phyloP scores from a whole-genome alignment of 2,329 filamentous ascomycete genomes.

The Shiraia sp. region DNA sequence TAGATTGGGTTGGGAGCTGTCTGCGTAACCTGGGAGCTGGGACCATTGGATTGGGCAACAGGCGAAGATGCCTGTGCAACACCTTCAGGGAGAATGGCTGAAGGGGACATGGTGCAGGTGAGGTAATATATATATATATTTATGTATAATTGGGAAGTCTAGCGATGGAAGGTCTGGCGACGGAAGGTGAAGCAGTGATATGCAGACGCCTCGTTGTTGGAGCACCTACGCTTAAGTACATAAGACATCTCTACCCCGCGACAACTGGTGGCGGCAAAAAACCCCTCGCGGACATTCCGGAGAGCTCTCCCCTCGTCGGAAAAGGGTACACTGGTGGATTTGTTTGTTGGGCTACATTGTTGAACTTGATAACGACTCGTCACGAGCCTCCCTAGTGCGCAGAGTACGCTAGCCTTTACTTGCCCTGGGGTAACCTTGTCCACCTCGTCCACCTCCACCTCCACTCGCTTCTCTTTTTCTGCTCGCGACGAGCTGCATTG shows the following conservation, averaged over 20 bases:
- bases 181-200: constrained; percentile 17
- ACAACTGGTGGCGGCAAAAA: constrained; percentile 12
- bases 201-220: constrained; percentile 8
- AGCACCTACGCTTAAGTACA: constrained; percentile 26
- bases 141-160: too few species aligned
- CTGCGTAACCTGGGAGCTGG: constrained; percentile 21
- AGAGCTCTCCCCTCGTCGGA: neutral
- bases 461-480: constrained; percentile 15
- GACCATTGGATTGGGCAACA: constrained; percentile 14
- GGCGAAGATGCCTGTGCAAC: constrained; percentile 17
- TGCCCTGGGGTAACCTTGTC: neutral
- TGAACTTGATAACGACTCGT: neutral
- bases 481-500: constrained; percentile 25
- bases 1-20: constrained; percentile 37
- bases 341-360: constrained; percentile 1
- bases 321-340: constrained; percentile 2
- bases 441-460: neutral
- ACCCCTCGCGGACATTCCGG: constrained; percentile 6
- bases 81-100: constrained; percentile 23
- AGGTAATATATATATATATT: neutral
- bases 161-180: constrained; percentile 8
- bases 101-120: constrained; percentile 32
- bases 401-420: neutral
- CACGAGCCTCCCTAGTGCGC: neutral
- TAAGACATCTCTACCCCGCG: constrained; percentile 11